Evolutionary conservation across 202 grass and related monocot genomes (phyloP).

Genomic region (Elaeis oleifera): DNA sequence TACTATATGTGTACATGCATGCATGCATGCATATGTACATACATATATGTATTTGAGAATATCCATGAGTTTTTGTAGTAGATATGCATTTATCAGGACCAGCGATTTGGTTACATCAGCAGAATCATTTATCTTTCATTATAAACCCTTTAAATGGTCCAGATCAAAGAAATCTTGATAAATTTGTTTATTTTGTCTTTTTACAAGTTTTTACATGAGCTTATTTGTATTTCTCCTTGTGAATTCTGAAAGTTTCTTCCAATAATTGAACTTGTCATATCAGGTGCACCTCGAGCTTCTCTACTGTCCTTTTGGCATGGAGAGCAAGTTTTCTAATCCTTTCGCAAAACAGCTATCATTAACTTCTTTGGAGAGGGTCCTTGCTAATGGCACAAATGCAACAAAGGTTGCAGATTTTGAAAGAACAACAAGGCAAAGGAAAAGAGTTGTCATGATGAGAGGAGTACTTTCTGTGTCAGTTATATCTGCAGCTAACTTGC

Average conservation of each 20-base stretch:
- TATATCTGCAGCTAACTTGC: slow-evolving; percentile 84
- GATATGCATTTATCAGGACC: neutral
- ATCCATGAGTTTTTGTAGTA: no score
- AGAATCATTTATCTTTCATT: no score
- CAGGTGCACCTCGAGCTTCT: slow-evolving; percentile 93
- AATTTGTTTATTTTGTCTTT: no score
- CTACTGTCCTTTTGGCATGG: slow-evolving; percentile 69
- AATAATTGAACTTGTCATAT: slow-evolving; percentile 4
- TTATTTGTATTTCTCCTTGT: no score
- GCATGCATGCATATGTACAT: no score
- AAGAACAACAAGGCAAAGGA: slow-evolving; percentile 49
- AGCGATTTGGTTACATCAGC: no score
- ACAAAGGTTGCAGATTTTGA: slow-evolving; percentile 48
- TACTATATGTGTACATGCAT: no score
- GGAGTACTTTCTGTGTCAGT: slow-evolving; percentile 86
- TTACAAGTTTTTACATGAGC: no score
- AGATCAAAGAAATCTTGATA: no score
- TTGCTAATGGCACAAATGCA: slow-evolving; percentile 59
- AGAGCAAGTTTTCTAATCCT: slow-evolving; percentile 67
- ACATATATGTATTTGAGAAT: no score
- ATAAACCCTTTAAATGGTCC: no score
- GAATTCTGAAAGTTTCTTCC: no score
- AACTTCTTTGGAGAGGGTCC: slow-evolving; percentile 86
- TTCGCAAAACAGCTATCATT: slow-evolving; percentile 62
- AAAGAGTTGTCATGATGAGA: slow-evolving; percentile 82